phyloP scores from a whole-genome alignment of 495 filamentous ascomycete genomes.

The Hypoxylon trugodes region DNA sequence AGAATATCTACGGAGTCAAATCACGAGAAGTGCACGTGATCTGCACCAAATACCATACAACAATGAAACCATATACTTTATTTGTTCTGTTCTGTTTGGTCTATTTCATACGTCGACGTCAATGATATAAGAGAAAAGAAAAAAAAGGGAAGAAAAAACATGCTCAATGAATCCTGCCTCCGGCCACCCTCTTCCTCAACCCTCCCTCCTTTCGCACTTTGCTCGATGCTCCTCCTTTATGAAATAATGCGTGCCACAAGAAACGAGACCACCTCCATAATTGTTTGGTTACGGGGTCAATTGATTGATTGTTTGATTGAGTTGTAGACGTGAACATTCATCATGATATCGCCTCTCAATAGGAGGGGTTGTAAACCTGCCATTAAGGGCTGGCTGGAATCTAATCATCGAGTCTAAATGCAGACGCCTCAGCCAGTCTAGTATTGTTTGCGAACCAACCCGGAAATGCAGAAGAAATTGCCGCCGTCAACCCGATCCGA shows the following conservation, averaged over 20 bases:
- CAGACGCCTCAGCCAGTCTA: slow-evolving; percentile 52
- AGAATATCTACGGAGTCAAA: not conserved
- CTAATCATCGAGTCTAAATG: slow-evolving; percentile 50
- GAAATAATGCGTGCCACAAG: slow-evolving; percentile 39
- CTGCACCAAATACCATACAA: not conserved
- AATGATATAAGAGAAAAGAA: too few relatives aligned
- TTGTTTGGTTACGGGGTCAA: too few relatives aligned
- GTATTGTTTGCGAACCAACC: slow-evolving; percentile 53
- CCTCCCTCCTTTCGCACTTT: slow-evolving; percentile 27
- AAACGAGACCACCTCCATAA: slow-evolving; percentile 39
- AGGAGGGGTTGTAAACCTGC: slow-evolving; percentile 36
- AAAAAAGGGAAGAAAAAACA: slow-evolving; percentile 24
- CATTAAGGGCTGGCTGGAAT: slow-evolving; percentile 37
- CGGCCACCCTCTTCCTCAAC: too few relatives aligned
- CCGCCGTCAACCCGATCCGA: slow-evolving; percentile 57
- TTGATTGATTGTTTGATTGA: slow-evolving; percentile 14
- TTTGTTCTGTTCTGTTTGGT: slow-evolving; percentile 35
- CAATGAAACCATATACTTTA: slow-evolving; percentile 33
- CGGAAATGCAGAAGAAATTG: slow-evolving; percentile 54
- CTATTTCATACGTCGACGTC: slow-evolving; percentile 33
- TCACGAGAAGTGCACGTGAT: too few relatives aligned
- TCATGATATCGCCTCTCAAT: slow-evolving; percentile 44
- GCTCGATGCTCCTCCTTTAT: slow-evolving; percentile 43
- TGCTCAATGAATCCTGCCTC: slow-evolving; percentile 35
- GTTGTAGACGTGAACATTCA: slow-evolving; percentile 43